phyloP scores from a whole-genome alignment of 2,329 filamentous ascomycete species.

The Ophiostoma perfectum region DNA sequence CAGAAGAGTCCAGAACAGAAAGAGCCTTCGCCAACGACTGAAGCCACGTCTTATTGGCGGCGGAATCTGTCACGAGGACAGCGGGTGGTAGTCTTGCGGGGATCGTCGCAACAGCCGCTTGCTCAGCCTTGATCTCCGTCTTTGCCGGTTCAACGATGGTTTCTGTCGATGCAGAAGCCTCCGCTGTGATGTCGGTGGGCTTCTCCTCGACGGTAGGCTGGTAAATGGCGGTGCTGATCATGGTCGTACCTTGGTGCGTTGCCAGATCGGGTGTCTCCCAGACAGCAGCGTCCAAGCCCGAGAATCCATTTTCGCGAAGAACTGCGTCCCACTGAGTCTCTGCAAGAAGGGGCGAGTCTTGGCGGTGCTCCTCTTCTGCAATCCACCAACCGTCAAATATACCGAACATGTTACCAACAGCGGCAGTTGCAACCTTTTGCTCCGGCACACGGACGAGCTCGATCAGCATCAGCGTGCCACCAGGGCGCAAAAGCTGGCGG shows the following conservation, averaged over 20 bases:
- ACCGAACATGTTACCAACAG: conserved; percentile 26
- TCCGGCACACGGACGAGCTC: conserved; percentile 25
- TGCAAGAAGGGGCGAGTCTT: conserved; percentile 25
- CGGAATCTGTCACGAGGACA: conserved; percentile 23
- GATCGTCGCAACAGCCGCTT: neutral
- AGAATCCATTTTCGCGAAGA: conserved; percentile 24
- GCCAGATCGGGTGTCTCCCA: conserved; percentile 26
- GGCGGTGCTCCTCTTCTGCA: conserved; percentile 24
- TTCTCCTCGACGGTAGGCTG: neutral
- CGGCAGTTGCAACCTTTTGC: conserved; percentile 22
- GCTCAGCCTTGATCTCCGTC: neutral
- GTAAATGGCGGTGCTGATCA: conserved; percentile 24
- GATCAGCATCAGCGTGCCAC: conserved; percentile 25
- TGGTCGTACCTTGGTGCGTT: conserved; percentile 26
- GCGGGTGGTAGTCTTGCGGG: neutral
- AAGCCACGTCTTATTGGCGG: conserved; percentile 21
- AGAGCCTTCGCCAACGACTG: conserved; percentile 11
- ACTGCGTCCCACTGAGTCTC: conserved; percentile 25
- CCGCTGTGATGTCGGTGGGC: neutral
- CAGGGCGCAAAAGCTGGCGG: conserved; percentile 30
- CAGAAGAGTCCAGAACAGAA: neutral
- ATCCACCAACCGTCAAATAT: conserved; percentile 28
- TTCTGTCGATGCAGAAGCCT: neutral
- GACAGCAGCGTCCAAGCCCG: conserved; percentile 24
- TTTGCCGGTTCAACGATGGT: neutral